Evolutionary conservation across 78 protist genomes (phyloP), one percentile per base, ranked within the genome.

Genomic region (Dictyostelium intermedium): DNA sequence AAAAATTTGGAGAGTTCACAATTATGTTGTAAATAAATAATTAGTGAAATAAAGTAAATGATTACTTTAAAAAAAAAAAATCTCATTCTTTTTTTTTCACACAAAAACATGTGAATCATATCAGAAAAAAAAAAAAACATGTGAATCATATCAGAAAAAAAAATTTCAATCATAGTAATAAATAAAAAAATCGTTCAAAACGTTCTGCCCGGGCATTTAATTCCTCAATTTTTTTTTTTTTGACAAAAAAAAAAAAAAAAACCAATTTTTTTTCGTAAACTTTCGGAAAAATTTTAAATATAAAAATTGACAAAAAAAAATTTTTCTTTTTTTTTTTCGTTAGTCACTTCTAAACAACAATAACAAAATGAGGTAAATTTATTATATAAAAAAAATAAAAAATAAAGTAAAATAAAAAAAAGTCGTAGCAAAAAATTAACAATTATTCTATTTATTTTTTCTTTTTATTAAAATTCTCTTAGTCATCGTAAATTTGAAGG

Each of bases 311-410:
- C 20, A 8, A 27, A 66, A 66, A 66, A 0, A 11, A 11, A 8
- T 66, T 66, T 66, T 66, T 66, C 14, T 70, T 70, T 70, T 70
- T 70, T 70, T 70, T 70, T 70, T 70, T 32, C 34, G 34, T 70
- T 30, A 32, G 77, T 70, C 41, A 70, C 16, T 70, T 25, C 34
- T 32, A 30, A 27, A 70, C 77, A 70, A 50, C 20, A 50, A 50
- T 47, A 11, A 66, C 32, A 66, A 66, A 3, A 27, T 27, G 76
- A 66, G 37, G 76, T n/a, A 27, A 66, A 66, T 27, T 25, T 27
- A n/a, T 66, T 63, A 27, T 3, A 60, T 0, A 18, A 0, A n/a
- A 61, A n/a, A 61, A n/a, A 63, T 9, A 63, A 63, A 25, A 63
- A 63, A 63, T n/a, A 61, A n/a, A 61, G n/a, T n/a, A 61, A 61